Base-by-base conservation (phyloP, 2,329 filamentous ascomycete species). In the Colletotrichum lini region DNA sequence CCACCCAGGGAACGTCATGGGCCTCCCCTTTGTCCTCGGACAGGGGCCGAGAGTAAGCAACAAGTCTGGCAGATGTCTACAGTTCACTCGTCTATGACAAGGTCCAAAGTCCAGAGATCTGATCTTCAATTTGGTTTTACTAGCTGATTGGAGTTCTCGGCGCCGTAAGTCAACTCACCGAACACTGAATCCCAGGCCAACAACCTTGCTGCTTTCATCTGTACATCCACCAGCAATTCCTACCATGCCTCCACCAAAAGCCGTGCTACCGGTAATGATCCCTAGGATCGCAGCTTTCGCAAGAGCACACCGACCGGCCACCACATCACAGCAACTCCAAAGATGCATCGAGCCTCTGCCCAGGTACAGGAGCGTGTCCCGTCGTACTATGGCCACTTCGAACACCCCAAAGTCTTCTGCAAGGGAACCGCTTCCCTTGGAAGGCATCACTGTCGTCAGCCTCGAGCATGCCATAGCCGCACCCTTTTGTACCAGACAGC, bases 381-480 rank as follows among this genome's bases (percentile, higher is more conserved):
- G 13, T 16, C 56, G 52, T 35, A 53, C 10, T 16, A 63, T 63
- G 45, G 4, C 23, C 4, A 47, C 38, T 13, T 49, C 45, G 5
- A 35, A 35, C 23, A 16, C 50, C 13, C 4, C 15, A 2, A 40
- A 30, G 13, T 4, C 26, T 26, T 10, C n/a, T 3, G 45, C 13
- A 3, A 62, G 35, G 23, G 64, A 67, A 15, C 57, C 57, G 6
- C 38, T 71, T 15, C 78, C 78, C 2, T 63, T 79, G 1, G 78
- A 82, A 26, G 86, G 85, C 13, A 80, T 87, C 59, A 87, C 84
- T 0, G 85, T 89, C 9, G 82, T 88, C 26, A 85, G 85, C 50
- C 79, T 88, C 0, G 87, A 88, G 68, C 87, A 89, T 75, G 87
- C 87, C 57, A 86, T 89, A 72, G 85, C 87, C 0, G 86, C 85